These are phyloP conservation scores for Erysimum cheiranthoides DNA, from an alignment of 345 rosid genomes.

Conservation along the genomic window DNA sequence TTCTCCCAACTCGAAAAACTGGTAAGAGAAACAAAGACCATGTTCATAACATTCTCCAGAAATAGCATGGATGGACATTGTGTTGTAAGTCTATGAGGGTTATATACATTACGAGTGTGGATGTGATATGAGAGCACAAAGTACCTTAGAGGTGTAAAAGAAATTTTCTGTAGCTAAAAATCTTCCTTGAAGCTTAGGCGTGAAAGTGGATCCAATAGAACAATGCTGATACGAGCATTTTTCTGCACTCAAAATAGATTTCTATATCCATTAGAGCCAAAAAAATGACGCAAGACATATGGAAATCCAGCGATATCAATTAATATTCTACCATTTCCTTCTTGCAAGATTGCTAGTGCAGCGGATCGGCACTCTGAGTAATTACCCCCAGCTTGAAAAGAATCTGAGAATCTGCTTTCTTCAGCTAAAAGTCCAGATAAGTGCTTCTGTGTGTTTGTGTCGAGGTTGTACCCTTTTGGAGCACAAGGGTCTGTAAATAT, in stretches of 20 bases:
- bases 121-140: slow-evolving; percentile 16
- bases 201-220: slow-evolving; percentile 77
- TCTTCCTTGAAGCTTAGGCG: slow-evolving; percentile 82
- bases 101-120: background rate
- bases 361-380: slow-evolving; percentile 95
- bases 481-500: slow-evolving; percentile 74
- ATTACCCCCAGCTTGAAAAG: slow-evolving; percentile 74
- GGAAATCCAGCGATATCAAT: background rate
- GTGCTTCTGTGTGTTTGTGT: slow-evolving; percentile 48
- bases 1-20: slow-evolving; percentile 78
- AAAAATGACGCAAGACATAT: too few species aligned
- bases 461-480: slow-evolving; percentile 74
- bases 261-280: background rate
- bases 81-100: background rate
- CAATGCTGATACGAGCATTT: slow-evolving; percentile 70
- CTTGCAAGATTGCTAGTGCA: slow-evolving; percentile 70
- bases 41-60: slow-evolving; percentile 30
- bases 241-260: slow-evolving; percentile 55
- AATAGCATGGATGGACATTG: background rate
- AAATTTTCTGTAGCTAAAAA: slow-evolving; percentile 92
- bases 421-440: slow-evolving; percentile 57
- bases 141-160: slow-evolving; percentile 90
- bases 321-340: slow-evolving; percentile 69
- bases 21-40: slow-evolving; percentile 28
- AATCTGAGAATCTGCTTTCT: slow-evolving; percentile 47